Evolutionary conservation across 2,329 filamentous ascomycete species (phyloP).

Genomic region (Trichoderma koningii): DNA sequence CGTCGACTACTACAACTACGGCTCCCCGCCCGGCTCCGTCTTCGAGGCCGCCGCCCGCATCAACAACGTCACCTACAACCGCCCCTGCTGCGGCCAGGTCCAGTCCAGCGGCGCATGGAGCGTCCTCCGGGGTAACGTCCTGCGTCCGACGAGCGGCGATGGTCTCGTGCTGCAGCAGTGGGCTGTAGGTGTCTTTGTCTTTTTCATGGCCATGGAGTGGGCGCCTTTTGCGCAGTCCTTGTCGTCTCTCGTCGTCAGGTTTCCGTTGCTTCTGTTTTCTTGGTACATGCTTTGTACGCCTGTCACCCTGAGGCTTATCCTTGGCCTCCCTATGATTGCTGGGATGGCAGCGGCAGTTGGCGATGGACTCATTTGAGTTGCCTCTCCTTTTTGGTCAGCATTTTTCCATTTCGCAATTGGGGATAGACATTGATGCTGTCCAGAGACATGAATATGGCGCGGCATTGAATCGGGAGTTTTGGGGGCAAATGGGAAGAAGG

Average conservation of each 20-base stretch:
- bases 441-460: constrained; percentile 1
- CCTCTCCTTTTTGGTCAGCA: neutral
- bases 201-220: no score
- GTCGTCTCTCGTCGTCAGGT: no score
- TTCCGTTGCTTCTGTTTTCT: no score
- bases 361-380: neutral
- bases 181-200: no score
- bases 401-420: neutral
- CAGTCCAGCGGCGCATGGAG: constrained; percentile 35
- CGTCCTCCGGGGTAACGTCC: neutral
- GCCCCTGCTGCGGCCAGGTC: constrained; percentile 56
- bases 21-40: constrained; percentile 67
- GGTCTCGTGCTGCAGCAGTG: constrained; percentile 31
- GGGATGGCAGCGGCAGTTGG: neutral
- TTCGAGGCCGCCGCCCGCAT: constrained; percentile 70
- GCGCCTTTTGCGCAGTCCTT: no score
- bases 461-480: constrained; percentile 21
- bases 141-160: constrained; percentile 27
- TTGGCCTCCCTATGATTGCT: no score
- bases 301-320: no score
- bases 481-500: constrained; percentile 10
- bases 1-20: constrained; percentile 82
- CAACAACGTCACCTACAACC: constrained; percentile 72
- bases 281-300: no score
- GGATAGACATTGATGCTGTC: neutral